Evolutionary conservation across 2,329 filamentous ascomycete species (phyloP), one percentile per base, ranked within the genome.

Genomic region (Fusarium equiseti): DNA sequence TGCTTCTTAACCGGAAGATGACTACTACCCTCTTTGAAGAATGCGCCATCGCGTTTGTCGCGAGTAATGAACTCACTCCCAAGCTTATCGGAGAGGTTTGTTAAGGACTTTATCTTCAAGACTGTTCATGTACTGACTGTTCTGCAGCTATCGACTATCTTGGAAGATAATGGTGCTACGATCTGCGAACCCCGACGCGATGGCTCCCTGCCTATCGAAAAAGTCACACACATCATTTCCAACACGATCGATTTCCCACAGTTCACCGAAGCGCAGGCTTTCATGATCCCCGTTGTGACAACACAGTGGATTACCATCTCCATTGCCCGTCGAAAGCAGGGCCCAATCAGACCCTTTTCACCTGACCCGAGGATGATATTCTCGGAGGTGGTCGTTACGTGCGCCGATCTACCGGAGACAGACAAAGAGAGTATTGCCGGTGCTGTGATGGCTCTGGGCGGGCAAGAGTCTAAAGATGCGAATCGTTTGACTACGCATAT

Each of bases 361-460:
- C 96, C 96, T 2, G 96, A 99, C 75, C 95, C 95, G 3, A 89
- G 92, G 63, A 89, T 97, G 78, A 96, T 98, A 79, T 93, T 99
- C 81, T 92, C 92, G 54, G 91, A 94, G 73, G 91, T 98, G 44
- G 88, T 92, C 29, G 86, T 98, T 20, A 92, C 91, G 32, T 97
- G 93, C 77, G 93, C 91, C 49, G 92, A 96, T 75, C 89, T 99
- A 49, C 96, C 96, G 0, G 84, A 89, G 38, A 92, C 90, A 38
- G 96, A 99, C 80, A 93, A 94, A 78, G 95, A 98, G 81, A 93
- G 94, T 13, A 98, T 99, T 60, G 89, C 93, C 42, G 96, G 95
- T 13, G 95, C 94, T 2, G 93, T 95, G 4, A 83, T 97, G 76
- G 95, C 96, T 0, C 90, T 98, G 82, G 96, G 96, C 24, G 96